Conservation (phyloP, 2,329 filamentous ascomycete genomes). For the Curvularia hawaiiensis region DNA sequence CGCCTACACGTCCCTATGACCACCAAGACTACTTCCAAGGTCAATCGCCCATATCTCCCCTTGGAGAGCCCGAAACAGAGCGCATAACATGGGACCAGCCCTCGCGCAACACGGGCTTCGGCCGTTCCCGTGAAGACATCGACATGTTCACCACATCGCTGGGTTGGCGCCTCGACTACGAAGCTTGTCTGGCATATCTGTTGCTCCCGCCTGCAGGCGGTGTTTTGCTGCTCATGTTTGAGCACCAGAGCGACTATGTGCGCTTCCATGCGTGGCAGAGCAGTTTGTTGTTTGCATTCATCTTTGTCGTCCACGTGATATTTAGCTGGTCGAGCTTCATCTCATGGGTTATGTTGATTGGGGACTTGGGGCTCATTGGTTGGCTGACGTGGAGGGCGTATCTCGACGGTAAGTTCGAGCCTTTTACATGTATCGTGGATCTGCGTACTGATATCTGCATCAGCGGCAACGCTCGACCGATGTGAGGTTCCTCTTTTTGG, state of each 20-base stretch:
- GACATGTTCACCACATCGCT: conserved; percentile 85
- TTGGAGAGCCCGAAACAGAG: conserved; percentile 25
- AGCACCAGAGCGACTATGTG: conserved; percentile 97
- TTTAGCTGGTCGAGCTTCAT: conserved; percentile 85
- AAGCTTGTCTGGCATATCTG: conserved; percentile 89
- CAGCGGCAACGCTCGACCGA: conserved; percentile 67
- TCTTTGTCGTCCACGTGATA: conserved; percentile 76
- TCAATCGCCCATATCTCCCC: conserved; percentile 7
- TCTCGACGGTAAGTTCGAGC: conserved; percentile 68
- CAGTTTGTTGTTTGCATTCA: conserved; percentile 76
- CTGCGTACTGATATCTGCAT: conserved; percentile 16
- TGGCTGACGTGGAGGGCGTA: conserved; percentile 82
- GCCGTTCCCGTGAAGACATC: conserved; percentile 67
- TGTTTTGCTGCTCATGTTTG: conserved; percentile 80
- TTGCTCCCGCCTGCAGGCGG: conserved; percentile 83
- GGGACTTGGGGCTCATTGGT: conserved; percentile 76
- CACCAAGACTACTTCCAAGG: conserved; percentile 48
- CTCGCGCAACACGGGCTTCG: conserved; percentile 22
- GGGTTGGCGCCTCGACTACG: conserved; percentile 83
- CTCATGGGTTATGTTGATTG: conserved; percentile 80
- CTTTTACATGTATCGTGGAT: not conserved
- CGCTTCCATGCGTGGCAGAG: conserved; percentile 98
- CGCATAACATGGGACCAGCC: conserved; percentile 37
- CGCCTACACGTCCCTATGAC: conserved; percentile 44
- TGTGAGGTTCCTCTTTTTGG: conserved; percentile 91